Evolutionary conservation across 2,329 filamentous ascomycete species (phyloP), one percentile per base, ranked within the genome.

Genomic region (Botrytis cinerea): DNA sequence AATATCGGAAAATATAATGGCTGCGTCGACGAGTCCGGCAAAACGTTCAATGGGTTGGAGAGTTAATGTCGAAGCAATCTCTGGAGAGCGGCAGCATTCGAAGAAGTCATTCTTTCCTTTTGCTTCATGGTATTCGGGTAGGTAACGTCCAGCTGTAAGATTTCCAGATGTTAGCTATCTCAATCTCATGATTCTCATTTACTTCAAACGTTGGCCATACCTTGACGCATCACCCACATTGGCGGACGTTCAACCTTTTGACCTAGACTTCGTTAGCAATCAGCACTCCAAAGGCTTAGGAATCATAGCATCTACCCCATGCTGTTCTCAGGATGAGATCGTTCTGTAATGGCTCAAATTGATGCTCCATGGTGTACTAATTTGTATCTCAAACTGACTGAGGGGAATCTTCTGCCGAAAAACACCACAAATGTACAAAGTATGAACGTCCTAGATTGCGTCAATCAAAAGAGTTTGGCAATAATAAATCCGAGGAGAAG

Each of bases 211-310:
- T 32, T 54, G 46, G 5, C 25, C 83, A 83, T 79, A 95, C 94
- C 94, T 90, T 99, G 96, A 84, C 96, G 93, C 96, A 99, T 99
- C 82, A 99, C 94, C 96, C 96, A 99, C 86, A 97, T 93, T 73
- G 96, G 96, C 75, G 96, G 93, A 77, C 96, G 91, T 84, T 98
- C 94, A 77, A 98, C 93, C 82, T 91, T 91, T 84, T 98, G 88
- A 82, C 95, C 95, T 97, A 80, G 71, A 72, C 73, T 75, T 73
- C 75, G 77, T 79, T 54, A 72, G 61, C 61, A 59, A 35, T 35
- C 20, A 54, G 18, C 16, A n/a, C 57, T 60, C 7, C 9, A 35
- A 28, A 18, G 22, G 12, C 20, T 25, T 5, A 71, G 67, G 38
- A 8, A 71, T 57, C 18, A 22, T 38, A 16, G 38, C 68, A 64